These are phyloP conservation scores for Cystofilobasidium bisporidii DNA, from an alignment of 768 basidiomycete species.

Conservation along the genomic window DNA sequence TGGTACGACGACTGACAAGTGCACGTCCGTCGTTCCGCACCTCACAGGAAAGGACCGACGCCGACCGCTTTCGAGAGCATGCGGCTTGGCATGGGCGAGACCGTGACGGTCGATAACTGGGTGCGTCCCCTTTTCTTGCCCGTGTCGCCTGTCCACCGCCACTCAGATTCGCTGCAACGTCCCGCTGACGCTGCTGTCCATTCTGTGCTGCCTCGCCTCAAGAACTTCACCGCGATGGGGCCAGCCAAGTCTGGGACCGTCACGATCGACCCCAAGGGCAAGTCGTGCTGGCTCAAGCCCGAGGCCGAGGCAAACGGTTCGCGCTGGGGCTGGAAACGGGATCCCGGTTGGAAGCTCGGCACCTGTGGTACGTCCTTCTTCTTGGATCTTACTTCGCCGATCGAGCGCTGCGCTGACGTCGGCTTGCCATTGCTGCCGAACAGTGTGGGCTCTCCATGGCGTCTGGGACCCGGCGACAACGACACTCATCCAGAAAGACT, in stretches of 20 bases:
- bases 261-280: constrained; percentile 73
- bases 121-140: constrained; percentile 26
- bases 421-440: too few species aligned
- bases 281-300: constrained; percentile 32
- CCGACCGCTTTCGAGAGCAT: constrained; percentile 79
- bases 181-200: not conserved
- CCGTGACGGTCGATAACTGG: constrained; percentile 73
- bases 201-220: not conserved
- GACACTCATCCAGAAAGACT: constrained; percentile 32
- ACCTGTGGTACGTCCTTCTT: constrained; percentile 37
- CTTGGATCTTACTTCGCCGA: not conserved
- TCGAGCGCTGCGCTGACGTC: too few species aligned
- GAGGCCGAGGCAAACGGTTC: constrained; percentile 30
- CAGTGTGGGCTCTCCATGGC: constrained; percentile 41
- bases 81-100: constrained; percentile 75
- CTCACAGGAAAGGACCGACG: constrained; percentile 64
- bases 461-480: constrained; percentile 35
- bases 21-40: not conserved
- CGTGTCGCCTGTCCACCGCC: too few species aligned
- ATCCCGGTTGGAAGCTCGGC: constrained; percentile 37
- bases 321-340: constrained; percentile 31
- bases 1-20: too few species aligned
- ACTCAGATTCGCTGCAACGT: too few species aligned
- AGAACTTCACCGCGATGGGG: constrained; percentile 63
- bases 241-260: constrained; percentile 63